Evolutionary conservation across 768 basidiomycete genomes (phyloP).

Genomic region (Russula compacta): DNA sequence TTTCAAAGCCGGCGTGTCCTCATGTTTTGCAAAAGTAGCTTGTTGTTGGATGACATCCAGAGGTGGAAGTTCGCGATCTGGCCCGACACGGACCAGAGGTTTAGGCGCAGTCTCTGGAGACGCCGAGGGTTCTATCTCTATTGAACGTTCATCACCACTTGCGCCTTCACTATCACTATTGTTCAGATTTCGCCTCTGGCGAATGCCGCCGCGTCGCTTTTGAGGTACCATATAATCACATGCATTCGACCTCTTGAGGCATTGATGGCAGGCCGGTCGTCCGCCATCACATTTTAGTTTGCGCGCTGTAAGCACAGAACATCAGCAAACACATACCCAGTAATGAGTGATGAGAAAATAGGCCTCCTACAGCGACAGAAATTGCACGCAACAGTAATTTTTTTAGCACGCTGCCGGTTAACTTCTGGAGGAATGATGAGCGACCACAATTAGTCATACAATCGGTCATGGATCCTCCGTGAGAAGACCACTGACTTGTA

Average conservation of each 20-base stretch:
- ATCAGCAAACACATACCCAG: slow-evolving; percentile 18
- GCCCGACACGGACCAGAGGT: slow-evolving; percentile 21
- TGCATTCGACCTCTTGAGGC: slow-evolving; percentile 63
- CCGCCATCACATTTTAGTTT: slow-evolving; percentile 87
- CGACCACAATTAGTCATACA: slow-evolving; percentile 20
- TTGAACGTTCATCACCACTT: slow-evolving; percentile 49
- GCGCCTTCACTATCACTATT: slow-evolving; percentile 41
- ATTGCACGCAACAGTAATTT: slow-evolving; percentile 85
- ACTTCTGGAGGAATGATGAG: slow-evolving; percentile 34
- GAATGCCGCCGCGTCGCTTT: slow-evolving; percentile 57
- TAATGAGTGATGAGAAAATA: slow-evolving; percentile 12
- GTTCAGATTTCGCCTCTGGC: slow-evolving; percentile 31
- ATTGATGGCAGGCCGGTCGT: slow-evolving; percentile 74
- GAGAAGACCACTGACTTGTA: slow-evolving; percentile 31
- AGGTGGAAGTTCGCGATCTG: slow-evolving; percentile 19
- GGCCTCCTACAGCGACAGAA: slow-evolving; percentile 74
- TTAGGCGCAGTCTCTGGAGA: slow-evolving; percentile 38
- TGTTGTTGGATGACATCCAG: slow-evolving; percentile 9
- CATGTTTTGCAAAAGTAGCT: slow-evolving; percentile 1
- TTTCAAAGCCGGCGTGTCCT: slow-evolving; percentile 7
- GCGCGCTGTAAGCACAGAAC: slow-evolving; percentile 42
- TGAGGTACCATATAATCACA: slow-evolving; percentile 75
- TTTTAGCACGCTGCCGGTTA: slow-evolving; percentile 64
- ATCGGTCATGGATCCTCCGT: background rate
- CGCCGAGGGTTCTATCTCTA: slow-evolving; percentile 40